Conservation (phyloP, 129 eudicot genomes). For the Flaveria trinervia region DNA sequence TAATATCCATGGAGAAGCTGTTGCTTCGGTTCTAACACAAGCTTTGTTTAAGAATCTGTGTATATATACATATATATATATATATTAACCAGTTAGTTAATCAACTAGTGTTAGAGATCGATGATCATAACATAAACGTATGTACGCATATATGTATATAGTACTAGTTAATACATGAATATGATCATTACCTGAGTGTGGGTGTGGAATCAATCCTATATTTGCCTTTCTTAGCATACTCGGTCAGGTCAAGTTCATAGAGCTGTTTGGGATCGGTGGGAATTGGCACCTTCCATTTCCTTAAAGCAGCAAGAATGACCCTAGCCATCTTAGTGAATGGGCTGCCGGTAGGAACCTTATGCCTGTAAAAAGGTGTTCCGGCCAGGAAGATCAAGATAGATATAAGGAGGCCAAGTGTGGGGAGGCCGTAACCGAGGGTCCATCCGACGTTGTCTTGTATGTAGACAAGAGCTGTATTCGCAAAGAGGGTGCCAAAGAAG, state of each 20-base stretch:
- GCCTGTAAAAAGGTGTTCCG: constrained; percentile 71
- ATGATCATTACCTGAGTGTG: constrained; percentile 42
- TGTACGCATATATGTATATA: no score
- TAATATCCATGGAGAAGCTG: constrained; percentile 53
- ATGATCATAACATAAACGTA: no score
- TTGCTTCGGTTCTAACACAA: constrained; percentile 46
- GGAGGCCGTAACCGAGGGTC: constrained; percentile 56
- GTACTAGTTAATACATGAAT: no score
- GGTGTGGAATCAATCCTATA: constrained; percentile 65
- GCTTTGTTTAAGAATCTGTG: constrained; percentile 67
- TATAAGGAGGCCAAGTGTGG: constrained; percentile 50
- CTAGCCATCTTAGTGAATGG: constrained; percentile 69
- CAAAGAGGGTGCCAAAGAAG: constrained; percentile 51
- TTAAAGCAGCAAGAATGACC: constrained; percentile 58
- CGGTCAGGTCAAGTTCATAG: constrained; percentile 55
- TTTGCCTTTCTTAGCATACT: constrained; percentile 49
- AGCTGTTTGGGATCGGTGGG: constrained; percentile 57
- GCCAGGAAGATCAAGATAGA: constrained; percentile 48
- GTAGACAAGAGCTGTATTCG: constrained; percentile 54
- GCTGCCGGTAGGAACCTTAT: constrained; percentile 65
- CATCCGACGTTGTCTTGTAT: constrained; percentile 65
- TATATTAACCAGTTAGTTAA: no score
- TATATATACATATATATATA: no score
- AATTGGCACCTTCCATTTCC: constrained; percentile 44
- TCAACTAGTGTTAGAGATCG: no score